A percentile compares a stretch with the other conserved stretches of the same genome.
Conservation (phyloP, 108 stramenopile genomes). For the Schizochytrium sp. region DNA sequence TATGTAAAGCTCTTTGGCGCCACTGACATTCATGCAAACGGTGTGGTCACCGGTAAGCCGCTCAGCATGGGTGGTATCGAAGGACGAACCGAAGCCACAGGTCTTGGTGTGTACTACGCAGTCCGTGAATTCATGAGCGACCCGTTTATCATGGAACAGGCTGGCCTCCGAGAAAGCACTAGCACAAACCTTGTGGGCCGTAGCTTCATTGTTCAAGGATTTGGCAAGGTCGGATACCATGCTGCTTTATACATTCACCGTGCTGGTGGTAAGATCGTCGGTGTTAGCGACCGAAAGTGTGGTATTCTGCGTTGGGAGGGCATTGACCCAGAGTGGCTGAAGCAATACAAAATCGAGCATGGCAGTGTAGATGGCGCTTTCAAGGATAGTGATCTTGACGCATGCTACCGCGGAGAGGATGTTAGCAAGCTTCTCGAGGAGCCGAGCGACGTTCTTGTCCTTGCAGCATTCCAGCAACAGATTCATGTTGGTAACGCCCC, state of each 20-base stretch:
- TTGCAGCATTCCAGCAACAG: constrained; percentile 62
- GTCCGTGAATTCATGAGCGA: constrained; percentile 58
- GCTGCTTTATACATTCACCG: constrained; percentile 61
- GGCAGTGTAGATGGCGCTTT: constrained; percentile 38
- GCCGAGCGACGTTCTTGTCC: constrained; percentile 62
- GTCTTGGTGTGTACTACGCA: constrained; percentile 64
- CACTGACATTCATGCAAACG: constrained; percentile 59
- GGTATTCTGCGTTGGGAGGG: constrained; percentile 58
- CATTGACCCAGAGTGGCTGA: constrained; percentile 58
- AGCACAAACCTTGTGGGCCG: constrained; percentile 27
- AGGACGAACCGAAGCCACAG: constrained; percentile 63
- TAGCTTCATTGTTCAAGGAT: constrained; percentile 62
- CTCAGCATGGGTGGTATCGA: constrained; percentile 63
- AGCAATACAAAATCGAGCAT: background rate
- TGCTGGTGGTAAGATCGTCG: constrained; percentile 49
- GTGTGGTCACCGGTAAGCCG: constrained; percentile 65
- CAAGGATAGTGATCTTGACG: constrained; percentile 35
- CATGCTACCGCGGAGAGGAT: constrained; percentile 37
- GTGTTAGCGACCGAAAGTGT: constrained; percentile 63
- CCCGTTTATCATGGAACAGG: constrained; percentile 9
- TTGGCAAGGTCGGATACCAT: constrained; percentile 65
- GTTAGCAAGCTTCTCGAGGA: constrained; percentile 9
- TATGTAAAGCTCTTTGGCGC: constrained; percentile 62
- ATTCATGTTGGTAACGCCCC: constrained; percentile 56
- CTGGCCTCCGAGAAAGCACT: constrained; percentile 16